Conservation (phyloP, 306 rosid species). For the Ormosia semicastrata region DNA sequence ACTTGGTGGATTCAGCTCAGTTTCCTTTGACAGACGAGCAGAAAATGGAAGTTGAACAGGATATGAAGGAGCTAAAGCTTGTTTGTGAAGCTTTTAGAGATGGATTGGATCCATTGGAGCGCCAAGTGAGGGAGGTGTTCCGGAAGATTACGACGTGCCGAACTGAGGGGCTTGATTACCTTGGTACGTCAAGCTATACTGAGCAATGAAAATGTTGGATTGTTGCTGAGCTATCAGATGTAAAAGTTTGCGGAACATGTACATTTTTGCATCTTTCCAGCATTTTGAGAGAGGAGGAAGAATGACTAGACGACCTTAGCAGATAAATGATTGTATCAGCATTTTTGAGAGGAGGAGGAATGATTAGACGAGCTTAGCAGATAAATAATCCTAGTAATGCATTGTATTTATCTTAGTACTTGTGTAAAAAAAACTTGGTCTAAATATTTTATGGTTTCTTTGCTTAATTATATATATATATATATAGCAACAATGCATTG, state of each 20-base stretch:
- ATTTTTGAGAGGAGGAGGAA: constrained; percentile 41
- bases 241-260: constrained; percentile 43
- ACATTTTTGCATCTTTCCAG: constrained; percentile 34
- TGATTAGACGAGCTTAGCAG: constrained; percentile 7
- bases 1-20: constrained; percentile 71
- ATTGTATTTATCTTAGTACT: constrained; percentile 35
- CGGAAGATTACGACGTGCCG: constrained; percentile 69
- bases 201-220: constrained; percentile 35
- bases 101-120: constrained; percentile 78
- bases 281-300: constrained; percentile 41
- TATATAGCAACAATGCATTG: constrained; percentile 4
- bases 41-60: constrained; percentile 61
- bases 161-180: constrained; percentile 75
- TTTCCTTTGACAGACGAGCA: constrained; percentile 72
- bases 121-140: constrained; percentile 78
- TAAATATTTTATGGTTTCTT: constrained; percentile 24
- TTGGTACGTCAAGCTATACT: constrained; percentile 44
- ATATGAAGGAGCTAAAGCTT: constrained; percentile 48
- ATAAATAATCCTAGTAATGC: constrained; percentile 21
- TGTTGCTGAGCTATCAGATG: constrained; percentile 43
- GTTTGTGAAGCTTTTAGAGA: constrained; percentile 53
- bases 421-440: constrained; percentile 30
- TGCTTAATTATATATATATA: not conserved
- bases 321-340: constrained; percentile 12
- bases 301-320: constrained; percentile 12